Base-by-base conservation (phyloP, 2,329 filamentous ascomycete species). In the Paraconiothyrium sp. region DNA sequence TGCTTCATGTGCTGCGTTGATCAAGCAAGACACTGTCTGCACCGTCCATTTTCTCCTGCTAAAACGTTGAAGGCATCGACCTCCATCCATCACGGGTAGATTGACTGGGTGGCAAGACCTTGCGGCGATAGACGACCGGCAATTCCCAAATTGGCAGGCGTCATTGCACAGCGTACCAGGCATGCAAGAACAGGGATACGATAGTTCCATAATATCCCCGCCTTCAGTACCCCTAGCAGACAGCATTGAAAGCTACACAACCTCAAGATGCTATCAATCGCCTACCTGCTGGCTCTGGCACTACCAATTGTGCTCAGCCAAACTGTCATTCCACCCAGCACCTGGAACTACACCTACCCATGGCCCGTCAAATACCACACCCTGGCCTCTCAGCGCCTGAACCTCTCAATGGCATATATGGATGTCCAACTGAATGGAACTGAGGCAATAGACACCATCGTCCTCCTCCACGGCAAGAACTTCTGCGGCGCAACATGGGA, bases 391-490 rank as follows among this genome's bases (percentile, higher is more conserved):
- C 48, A 50, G 20, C 48, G 32, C 48, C 48, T 50, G 16, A 50
- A 50, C 30, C 48, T 50, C 16, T 50, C 48, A 35, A 50, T 50
- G 48, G 48, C 48, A 14, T 50, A 50, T 32, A 50, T 50, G 48
- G 48, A 50, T 32, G 30, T 50, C n/a, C 30, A 30, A 16, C 48
- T 32, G 4, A 34, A 13, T 24, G 16, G 3, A 10, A 22, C 30
- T 30, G 6, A 20, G 20, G 8, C 48, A 4, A 35, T 4, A 16
- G 32, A 30, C 48, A 32, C 30, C 48, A 22, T 50, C 30, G 48
- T 50, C 48, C 48, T 50, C 30, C 48, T 50, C 48, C 48, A 50
- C 48, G 48, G 48, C 30, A 50, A 50, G 37, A 50, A 50, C 30
- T 50, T 50, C 30, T 50, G 48, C 48, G 48, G 48, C 48, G 30